Percentiles rank a stretch among this genome's conserved stretches.
Evolutionary conservation across 441 rosid genomes (phyloP).

Genomic region (Rhodomyrtus psidioides): DNA sequence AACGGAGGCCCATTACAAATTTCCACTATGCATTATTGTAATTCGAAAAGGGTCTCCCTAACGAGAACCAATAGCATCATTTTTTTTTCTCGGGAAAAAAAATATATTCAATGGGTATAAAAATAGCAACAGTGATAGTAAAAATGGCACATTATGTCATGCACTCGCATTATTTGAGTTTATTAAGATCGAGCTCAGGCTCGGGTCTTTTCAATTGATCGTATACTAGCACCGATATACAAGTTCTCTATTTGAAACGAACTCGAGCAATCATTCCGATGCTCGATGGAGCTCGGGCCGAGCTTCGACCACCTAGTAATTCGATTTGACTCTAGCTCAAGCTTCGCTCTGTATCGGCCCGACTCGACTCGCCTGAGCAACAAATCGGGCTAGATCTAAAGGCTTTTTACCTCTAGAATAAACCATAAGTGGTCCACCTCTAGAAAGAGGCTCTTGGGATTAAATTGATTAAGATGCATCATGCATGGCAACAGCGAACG

Average conservation of each 20-base stretch:
- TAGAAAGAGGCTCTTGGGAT: background rate
- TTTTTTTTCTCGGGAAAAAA: no score
- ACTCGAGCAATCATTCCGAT: background rate
- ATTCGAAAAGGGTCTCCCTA: background rate
- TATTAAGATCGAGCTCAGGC: no score
- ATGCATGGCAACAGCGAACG: background rate
- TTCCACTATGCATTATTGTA: background rate
- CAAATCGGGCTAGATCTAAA: background rate
- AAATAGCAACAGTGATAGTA: no score
- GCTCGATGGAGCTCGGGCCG: background rate
- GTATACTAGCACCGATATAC: background rate
- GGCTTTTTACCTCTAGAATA: background rate
- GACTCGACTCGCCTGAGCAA: background rate
- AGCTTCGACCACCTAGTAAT: background rate
- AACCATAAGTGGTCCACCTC: background rate
- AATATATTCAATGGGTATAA: no score
- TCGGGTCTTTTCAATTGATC: no score
- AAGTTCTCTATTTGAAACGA: background rate
- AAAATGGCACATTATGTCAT: no score
- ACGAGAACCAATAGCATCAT: no score
- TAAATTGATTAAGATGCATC: background rate
- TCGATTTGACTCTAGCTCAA: background rate
- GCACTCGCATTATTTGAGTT: no score
- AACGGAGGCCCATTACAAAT: background rate
- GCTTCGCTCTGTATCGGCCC: accelerated